Evolutionary conservation across 768 basidiomycete genomes (phyloP).

Genomic region (Dioszegia aurantiaca): DNA sequence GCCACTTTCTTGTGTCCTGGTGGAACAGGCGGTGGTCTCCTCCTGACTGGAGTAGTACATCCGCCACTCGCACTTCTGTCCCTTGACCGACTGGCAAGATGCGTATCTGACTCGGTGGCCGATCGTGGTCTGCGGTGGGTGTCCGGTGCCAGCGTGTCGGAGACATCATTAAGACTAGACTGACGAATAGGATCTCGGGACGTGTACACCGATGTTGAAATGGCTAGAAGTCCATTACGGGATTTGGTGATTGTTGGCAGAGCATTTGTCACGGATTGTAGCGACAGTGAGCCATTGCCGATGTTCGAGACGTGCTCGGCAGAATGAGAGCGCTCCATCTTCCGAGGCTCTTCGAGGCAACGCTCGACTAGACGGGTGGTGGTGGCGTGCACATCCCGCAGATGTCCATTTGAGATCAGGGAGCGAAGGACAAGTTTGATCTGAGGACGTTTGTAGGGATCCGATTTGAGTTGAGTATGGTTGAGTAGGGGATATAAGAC

Average conservation of each 20-base stretch:
- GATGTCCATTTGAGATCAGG: constrained; percentile 67
- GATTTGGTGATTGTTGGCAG: constrained; percentile 10
- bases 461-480: constrained; percentile 79
- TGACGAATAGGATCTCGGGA: constrained; percentile 45
- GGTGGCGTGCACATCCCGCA: constrained; percentile 79
- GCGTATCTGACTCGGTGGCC: constrained; percentile 13
- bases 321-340: constrained; percentile 28
- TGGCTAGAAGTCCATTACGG: background rate
- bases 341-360: constrained; percentile 59
- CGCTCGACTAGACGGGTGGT: constrained; percentile 88
- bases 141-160: constrained; percentile 26
- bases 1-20: constrained; percentile 16
- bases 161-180: constrained; percentile 42
- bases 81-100: background rate
- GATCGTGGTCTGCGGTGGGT: constrained; percentile 13
- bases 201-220: constrained; percentile 40
- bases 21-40: constrained; percentile 36
- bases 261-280: constrained; percentile 37
- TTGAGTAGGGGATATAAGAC: constrained; percentile 92
- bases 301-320: constrained; percentile 11
- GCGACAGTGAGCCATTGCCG: constrained; percentile 24
- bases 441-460: constrained; percentile 88
- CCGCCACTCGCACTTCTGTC: constrained; percentile 13
- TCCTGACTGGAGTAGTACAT: constrained; percentile 16
- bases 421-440: constrained; percentile 79